Base-by-base conservation (phyloP, 2,329 filamentous ascomycete species). In the Fusarium armeniacum region DNA sequence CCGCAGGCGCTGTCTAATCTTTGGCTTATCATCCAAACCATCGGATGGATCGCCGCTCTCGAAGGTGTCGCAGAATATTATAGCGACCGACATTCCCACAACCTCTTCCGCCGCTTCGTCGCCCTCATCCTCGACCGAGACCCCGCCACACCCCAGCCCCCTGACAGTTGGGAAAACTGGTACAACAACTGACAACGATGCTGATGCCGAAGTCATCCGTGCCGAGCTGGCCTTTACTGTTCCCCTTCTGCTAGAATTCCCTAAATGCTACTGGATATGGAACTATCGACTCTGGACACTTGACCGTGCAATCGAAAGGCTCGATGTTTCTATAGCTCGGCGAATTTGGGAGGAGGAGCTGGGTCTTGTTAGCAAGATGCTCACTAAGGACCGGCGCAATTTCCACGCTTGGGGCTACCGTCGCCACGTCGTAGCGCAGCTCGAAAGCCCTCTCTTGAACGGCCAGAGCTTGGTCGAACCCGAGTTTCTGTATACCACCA, bases 231-330 rank as follows among this genome's bases (percentile, higher is more conserved):
- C 83, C 49, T 97, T 98, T 76, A 90, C 95, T 35, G 88, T 98
- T 41, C 93, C 93, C 1, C 86, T 99, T 22, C 87, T 99, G 51
- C 86, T 93, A 69, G 89, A 93, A 71, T 95, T 89, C 71, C 96
- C 96, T 9, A 99, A 99, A 79, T 98, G 96, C 84, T 99, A 99
- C 83, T 98, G 96, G 95, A 95, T 99, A 76, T 99, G 96, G 96
- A 97, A 97, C 73, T 95, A 98, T 80, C 90, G 96, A 30, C 81
- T 91, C 46, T 99, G 96, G 94, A 83, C 95, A 5, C 84, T 99
- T 16, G 83, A 90, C 57, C 88, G 93, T 78, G 90, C 90, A 35
- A 92, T 91, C 47, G 78, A 84, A 15, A 83, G 90, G 20, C 83
- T 97, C 12, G 86, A 89, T 3, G 67, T 80, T 2, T 60, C 82